Evolutionary conservation across 768 basidiomycete species (phyloP).

Genomic region (Leucogyrophana mollusca): DNA sequence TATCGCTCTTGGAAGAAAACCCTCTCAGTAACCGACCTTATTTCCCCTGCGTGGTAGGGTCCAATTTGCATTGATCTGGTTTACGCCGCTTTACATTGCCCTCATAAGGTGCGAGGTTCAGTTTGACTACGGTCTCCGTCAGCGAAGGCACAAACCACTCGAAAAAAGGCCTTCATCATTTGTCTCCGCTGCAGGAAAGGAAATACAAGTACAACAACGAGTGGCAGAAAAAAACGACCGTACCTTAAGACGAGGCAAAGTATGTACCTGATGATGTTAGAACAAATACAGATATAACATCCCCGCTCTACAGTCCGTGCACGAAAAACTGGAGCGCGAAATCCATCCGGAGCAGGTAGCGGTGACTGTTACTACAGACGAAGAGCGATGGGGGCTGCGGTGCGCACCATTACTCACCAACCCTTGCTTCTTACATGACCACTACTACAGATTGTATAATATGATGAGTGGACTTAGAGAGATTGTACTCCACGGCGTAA

Average conservation of each 20-base stretch:
- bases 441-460: conserved; percentile 59
- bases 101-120: conserved; percentile 73
- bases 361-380: conserved; percentile 50
- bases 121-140: conserved; percentile 71
- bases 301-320: conserved; percentile 51
- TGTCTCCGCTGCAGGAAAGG: conserved; percentile 54
- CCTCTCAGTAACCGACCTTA: conserved; percentile 64
- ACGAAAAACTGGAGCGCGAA: conserved; percentile 76
- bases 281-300: background rate
- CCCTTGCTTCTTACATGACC: background rate
- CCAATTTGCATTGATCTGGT: background rate
- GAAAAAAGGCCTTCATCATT: conserved; percentile 56
- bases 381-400: conserved; percentile 82
- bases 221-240: conserved; percentile 57
- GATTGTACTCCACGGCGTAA: conserved; percentile 45
- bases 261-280: conserved; percentile 23
- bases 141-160: conserved; percentile 49
- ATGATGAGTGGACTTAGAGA: conserved; percentile 66
- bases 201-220: conserved; percentile 50
- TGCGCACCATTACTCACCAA: conserved; percentile 25
- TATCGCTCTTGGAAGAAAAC: conserved; percentile 43
- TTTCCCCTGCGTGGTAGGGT: conserved; percentile 60
- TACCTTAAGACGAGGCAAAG: conserved; percentile 53
- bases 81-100: conserved; percentile 1
- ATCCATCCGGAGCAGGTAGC: conserved; percentile 54